phyloP scores from a whole-genome alignment of 2,329 filamentous ascomycete species.

The Capronia coronata region DNA sequence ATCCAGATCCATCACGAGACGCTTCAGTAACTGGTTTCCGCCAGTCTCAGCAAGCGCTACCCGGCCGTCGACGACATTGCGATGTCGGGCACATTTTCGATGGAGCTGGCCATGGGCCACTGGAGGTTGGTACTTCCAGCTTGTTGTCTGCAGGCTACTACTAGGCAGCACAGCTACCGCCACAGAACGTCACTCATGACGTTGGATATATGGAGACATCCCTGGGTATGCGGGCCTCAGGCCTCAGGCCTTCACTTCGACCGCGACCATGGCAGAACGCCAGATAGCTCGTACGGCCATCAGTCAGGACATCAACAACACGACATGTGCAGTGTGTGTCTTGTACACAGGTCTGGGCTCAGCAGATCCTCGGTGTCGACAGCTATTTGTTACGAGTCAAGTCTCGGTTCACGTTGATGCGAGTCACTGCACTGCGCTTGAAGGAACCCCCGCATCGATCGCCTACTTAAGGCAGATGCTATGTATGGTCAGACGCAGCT shows the following conservation, averaged over 20 bases:
- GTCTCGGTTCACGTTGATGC: neutral
- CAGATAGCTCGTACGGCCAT: too few relatives aligned
- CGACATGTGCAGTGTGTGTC: too few relatives aligned
- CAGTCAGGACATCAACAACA: too few relatives aligned
- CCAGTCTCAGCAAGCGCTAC: neutral
- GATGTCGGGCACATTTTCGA: neutral
- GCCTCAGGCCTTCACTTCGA: too few relatives aligned
- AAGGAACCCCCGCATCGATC: neutral
- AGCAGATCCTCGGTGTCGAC: neutral
- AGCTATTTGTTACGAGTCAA: neutral
- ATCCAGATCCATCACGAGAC: neutral
- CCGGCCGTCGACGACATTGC: neutral
- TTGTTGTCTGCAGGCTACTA: too few relatives aligned
- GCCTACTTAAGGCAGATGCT: neutral
- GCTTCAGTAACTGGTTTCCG: too few relatives aligned
- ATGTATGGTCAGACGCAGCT: neutral
- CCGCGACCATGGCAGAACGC: neutral
- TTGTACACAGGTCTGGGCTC: too few relatives aligned
- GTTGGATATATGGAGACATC: neutral
- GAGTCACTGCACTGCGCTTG: neutral
- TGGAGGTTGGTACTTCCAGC: too few relatives aligned
- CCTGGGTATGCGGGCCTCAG: too few relatives aligned
- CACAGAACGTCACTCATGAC: neutral
- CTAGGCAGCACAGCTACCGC: too few relatives aligned
- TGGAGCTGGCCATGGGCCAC: neutral